Evolutionary conservation across 768 basidiomycete species (phyloP).

Genomic region (Tulasnella sp.): DNA sequence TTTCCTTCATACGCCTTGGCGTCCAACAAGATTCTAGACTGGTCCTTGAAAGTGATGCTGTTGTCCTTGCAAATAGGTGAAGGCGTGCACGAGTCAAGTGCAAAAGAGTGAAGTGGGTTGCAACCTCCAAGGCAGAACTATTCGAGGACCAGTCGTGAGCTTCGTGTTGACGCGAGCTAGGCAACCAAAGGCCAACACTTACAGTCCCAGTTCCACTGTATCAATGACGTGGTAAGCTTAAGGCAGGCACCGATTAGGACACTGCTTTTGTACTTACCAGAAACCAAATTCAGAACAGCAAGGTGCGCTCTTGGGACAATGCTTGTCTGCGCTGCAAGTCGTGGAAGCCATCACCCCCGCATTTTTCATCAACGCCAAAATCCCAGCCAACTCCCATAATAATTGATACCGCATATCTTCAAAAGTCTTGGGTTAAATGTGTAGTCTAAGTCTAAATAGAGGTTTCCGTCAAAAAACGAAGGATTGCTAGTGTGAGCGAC

Average conservation of each 20-base stretch:
- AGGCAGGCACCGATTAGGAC: conserved; percentile 8
- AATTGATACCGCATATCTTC: no score
- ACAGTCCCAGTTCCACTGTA: conserved; percentile 6
- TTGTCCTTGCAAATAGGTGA: conserved; percentile 56
- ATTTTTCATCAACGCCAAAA: no score
- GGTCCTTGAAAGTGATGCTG: conserved; percentile 49
- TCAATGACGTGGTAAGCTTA: conserved; percentile 4
- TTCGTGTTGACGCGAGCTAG: background rate
- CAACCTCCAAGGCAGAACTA: conserved; percentile 78
- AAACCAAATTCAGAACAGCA: conserved; percentile 41
- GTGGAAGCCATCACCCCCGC: no score
- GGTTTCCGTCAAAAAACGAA: no score
- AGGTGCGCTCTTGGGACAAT: conserved; percentile 21
- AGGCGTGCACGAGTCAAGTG: conserved; percentile 52
- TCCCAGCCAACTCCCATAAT: no score
- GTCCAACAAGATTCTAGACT: conserved; percentile 54
- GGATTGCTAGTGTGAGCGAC: no score
- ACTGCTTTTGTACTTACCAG: conserved; percentile 31
- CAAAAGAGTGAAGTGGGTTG: conserved; percentile 55
- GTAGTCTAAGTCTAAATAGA: no score
- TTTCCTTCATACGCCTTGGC: conserved; percentile 60
- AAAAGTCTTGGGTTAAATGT: no score
- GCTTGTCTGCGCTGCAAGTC: no score
- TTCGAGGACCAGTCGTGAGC: conserved; percentile 22
- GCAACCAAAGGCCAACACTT: background rate